Evolutionary conservation across 2,329 filamentous ascomycete genomes (phyloP), one percentile per base, ranked within the genome.

Genomic region (Calycina herbarum): DNA sequence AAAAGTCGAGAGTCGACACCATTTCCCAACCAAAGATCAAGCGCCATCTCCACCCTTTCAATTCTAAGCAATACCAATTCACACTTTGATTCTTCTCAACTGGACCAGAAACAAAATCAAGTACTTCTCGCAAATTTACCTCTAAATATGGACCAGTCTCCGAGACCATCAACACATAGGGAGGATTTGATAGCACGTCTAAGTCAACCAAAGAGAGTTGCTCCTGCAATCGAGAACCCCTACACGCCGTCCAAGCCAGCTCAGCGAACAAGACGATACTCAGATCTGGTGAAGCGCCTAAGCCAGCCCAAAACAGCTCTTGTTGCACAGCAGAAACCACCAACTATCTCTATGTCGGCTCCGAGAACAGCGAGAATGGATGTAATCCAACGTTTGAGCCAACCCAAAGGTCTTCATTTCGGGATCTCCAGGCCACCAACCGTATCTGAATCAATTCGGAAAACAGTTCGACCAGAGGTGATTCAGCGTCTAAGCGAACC

Each of bases 401-500:
- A 45, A 40, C 58, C 58, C n/a, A 60, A 60, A 29, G 4, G 1
- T 13, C 40, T 10, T 24, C 17, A 10, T 24, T 27, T 20, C 24
- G 8, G n/a, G 5, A 11, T 20, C 45, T n/a, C 15, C 24, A 24
- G 11, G 42, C 17, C 24, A 27, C 24, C 33, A 5, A 5, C 13
- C 10, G n/a, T 15, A 40, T 48, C n/a, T 17, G 29, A 24, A 61
- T 20, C 45, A 17, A 33, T n/a, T 38, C 54, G 4, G 13, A 31
- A 38, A 59, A 8, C 10, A 11, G 35, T n/a, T 24, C 20, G 5
- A 29, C 7, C 33, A 31, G 8, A 42, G 8, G 45, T 15, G 8
- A 29, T 20, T 31, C 61, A 67, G 57, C 48, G 48, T 7, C 31
- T 10, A 61, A 64, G 29, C 48, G 27, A 17, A 33, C n/a, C 57